A percentile compares a stretch with the other conserved stretches of the same genome.
Evolutionary conservation across 2,329 filamentous ascomycete species (phyloP).

Genomic region (Fusarium musae): DNA sequence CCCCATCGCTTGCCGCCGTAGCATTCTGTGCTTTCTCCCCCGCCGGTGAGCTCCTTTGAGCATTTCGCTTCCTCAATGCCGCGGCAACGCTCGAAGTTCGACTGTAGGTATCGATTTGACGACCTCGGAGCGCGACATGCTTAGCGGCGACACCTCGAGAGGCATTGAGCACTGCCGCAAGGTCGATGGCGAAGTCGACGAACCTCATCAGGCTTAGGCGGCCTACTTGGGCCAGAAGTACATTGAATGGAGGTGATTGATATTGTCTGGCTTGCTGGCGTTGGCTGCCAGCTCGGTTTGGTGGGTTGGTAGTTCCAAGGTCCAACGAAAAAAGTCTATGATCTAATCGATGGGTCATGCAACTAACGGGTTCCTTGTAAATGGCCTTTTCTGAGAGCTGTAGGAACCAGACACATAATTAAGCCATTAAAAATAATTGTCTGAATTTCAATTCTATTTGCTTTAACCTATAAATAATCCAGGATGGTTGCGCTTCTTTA

Average conservation of each 20-base stretch:
- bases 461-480: not conserved
- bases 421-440: too few relatives aligned
- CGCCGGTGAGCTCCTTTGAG: conserved; percentile 3
- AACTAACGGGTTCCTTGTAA: conserved; percentile 45
- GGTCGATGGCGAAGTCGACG: conserved; percentile 74
- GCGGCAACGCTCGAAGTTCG: conserved; percentile 58
- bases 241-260: conserved; percentile 35
- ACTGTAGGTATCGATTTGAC: conserved; percentile 64
- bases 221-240: conserved; percentile 37
- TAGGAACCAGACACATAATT: not conserved
- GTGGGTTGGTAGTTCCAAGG: conserved; percentile 20
- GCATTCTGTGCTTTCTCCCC: conserved; percentile 3
- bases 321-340: conserved; percentile 39
- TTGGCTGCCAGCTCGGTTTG: conserved; percentile 31
- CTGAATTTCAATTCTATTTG: not conserved
- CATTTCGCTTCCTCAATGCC: conserved; percentile 46
- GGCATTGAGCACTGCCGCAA: conserved; percentile 75
- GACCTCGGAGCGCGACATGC: conserved; percentile 67
- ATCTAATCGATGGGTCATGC: conserved; percentile 44
- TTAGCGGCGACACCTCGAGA: conserved; percentile 74
- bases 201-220: conserved; percentile 61
- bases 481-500: not conserved
- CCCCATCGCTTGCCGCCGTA: conserved; percentile 3
- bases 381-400: not conserved
- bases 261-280: conserved; percentile 29